Base-by-base conservation (phyloP, 116 monocot genomes). In the Posidonia oceanica region DNA sequence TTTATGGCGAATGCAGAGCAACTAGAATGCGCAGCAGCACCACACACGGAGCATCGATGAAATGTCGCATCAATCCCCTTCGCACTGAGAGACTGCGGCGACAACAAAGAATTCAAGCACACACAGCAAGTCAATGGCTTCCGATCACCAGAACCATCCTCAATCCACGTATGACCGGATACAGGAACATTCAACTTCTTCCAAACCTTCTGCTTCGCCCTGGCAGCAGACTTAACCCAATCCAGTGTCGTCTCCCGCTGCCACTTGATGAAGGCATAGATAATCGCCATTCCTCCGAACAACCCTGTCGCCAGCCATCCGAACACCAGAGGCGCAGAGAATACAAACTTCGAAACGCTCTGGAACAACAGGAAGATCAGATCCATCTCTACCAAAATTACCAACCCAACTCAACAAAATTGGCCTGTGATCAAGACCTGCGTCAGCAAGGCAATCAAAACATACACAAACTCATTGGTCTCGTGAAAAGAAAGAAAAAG, bases 201-300 rank as follows among this genome's bases (percentile, higher is more conserved):
- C 82, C 81, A 84, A 15, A 77, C 76, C 66, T 82, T 80, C 74
- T 75, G 82, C 84, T 83, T 95, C 74, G 82, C 91, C 79, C 66
- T 78, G 38, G 94, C 94, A 63, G 94, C 91, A 54, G 84, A 82
- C 56, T 88, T 95, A 22, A 84, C 63, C 94, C 94, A 95, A 65
- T 86, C 84, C 36, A 88, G 53, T 37, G 91, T 83, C 44, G 79
- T 82, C 68, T 82, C 67, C 63, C 80, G 82, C 69, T 94, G 90
- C 76, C 91, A 78, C 51, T 76, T 90, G 2, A 88, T 80, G 66
- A 95, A 86, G 15, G 79, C 79, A 78, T 82, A 86, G 40, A 87
- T 66, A 36, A 91, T 55, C 0, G 88, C 88, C 16, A 88, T 38
- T 16, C 86, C 71, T 29, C 84, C 86, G 80, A 91, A 77, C 36